Base-by-base conservation (phyloP, 345 rosid species). In the Anastatica hierochuntica region DNA sequence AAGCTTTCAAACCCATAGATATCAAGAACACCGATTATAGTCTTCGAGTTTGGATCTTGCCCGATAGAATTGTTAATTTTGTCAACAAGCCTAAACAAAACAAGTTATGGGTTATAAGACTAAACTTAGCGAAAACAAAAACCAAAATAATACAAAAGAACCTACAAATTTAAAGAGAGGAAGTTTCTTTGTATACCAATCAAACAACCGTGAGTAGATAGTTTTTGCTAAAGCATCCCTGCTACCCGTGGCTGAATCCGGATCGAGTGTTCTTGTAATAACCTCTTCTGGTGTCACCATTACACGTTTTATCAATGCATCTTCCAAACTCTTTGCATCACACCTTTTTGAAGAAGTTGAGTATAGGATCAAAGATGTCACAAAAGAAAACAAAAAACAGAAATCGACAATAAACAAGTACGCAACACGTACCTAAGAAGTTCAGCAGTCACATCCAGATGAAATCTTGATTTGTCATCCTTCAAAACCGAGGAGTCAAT, bases 281-380 rank as follows among this genome's bases (percentile, higher is more conserved):
- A 92, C 65, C 82, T 92, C 98, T 72, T 92, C 98, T 49, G 98
- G 98, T 49, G 98, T 92, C 73, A 92, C 97, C 97, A 92, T 92
- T 20, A 88, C 98, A 77, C 98, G 98, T 77, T 88, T 77, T 64
- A 92, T 85, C 72, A 92, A 49, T 35, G 98, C 97, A 77, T 80
- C 84, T 79, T 92, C 98, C 77, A 92, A 71, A 74, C 79, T 83
- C 77, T 76, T 79, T 61, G 82, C 82, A 77, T 92, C 74, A 48
- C 98, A 92, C 71, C 98, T 92, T 52, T n/a, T 58, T 21, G 40
- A 37, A 59, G 47, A 49, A 60, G 26, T 64, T 35, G 53, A 56
- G 33, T 54, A 37, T 44, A 58, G 49, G 50, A 66, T 66, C 57
- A 58, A 15, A 27, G 50, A 51, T 41, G 24, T n/a, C n/a, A 17